Evolutionary conservation across 1,139 yeast genomes (phyloP), one percentile per base, ranked within the genome.

Genomic region (Yamadazyma spencermartinsiae): DNA sequence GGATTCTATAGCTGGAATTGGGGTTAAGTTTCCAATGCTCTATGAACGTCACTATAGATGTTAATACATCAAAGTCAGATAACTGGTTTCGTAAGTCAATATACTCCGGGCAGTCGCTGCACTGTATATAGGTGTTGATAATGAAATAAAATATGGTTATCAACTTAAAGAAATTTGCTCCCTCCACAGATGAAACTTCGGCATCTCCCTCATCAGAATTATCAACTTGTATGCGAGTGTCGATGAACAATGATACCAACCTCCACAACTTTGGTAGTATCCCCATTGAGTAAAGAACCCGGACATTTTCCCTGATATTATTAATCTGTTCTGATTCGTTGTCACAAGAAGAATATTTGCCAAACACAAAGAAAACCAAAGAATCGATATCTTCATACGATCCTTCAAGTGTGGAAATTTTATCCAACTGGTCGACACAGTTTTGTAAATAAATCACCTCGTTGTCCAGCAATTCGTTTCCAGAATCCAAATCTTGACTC

Each of bases 21-120:
- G 61, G 73, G 33, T 65, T 46, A 82, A 88, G 80, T 45, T 88
- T 74, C 83, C 94, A 81, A 38, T 72, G 64, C 43, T 84, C 89
- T 10, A 86, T 67, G 37, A 77, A 73, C 23, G 63, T 59, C 1
- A 82, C 62, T 9, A 86, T 52, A 13, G 60, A 61, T 1, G 70
- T 50, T 33, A 86, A 48, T 1, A 83, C 31, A 27, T 72, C 64
- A 0, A 57, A 34, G 3, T 57, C 50, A 3, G 52, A 55, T 33
- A 72, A 47, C 23, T 52, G 46, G 1, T 49, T 40, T 44, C 56
- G 44, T 31, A 60, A 48, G 26, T 16, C 48, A 2, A 37, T 24
- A 34, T 51, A 52, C 12, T 37, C 35, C 5, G 35, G 34, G 9
- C 39, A 24, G n/a, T 59, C 61, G 7, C 56, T 44, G 19, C 49